phyloP scores from a whole-genome alignment of 768 basidiomycete genomes.

The Dioszegia hungarica region DNA sequence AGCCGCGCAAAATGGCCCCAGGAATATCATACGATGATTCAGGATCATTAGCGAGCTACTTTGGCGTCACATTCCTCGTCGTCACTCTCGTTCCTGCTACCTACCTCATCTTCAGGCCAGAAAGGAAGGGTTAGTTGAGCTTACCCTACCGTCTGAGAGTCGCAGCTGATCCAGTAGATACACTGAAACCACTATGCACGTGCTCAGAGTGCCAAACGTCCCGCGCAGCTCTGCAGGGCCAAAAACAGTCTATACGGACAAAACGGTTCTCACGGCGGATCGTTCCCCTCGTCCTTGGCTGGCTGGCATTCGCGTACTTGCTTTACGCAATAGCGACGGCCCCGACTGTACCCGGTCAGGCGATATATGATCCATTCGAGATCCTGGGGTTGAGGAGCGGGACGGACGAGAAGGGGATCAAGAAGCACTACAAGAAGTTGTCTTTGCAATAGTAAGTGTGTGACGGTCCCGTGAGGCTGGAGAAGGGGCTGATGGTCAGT shows the following conservation, averaged over 20 bases:
- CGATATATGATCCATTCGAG: slow-evolving; percentile 87
- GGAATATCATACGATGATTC: slow-evolving; percentile 51
- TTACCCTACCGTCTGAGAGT: neutral
- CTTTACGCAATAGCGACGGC: slow-evolving; percentile 60
- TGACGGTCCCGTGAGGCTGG: neutral
- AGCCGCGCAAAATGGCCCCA: slow-evolving; percentile 24
- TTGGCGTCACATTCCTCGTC: slow-evolving; percentile 81
- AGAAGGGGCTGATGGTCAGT: slow-evolving; percentile 51
- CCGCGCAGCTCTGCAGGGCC: slow-evolving; percentile 52
- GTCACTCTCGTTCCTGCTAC: slow-evolving; percentile 77
- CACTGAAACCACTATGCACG: slow-evolving; percentile 53
- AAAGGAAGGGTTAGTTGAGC: slow-evolving; percentile 54
- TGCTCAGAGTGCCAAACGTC: slow-evolving; percentile 53
- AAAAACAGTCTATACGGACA: slow-evolving; percentile 50
- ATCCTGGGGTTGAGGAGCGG: slow-evolving; percentile 68
- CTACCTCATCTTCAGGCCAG: slow-evolving; percentile 47
- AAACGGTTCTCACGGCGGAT: slow-evolving; percentile 52
- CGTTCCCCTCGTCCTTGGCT: slow-evolving; percentile 63
- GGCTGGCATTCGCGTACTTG: slow-evolving; percentile 66
- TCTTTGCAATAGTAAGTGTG: slow-evolving; percentile 73
- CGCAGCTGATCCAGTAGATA: slow-evolving; percentile 50
- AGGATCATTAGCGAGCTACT: slow-evolving; percentile 58
- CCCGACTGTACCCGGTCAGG: slow-evolving; percentile 57
- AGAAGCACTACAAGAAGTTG: slow-evolving; percentile 88
- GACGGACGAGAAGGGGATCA: slow-evolving; percentile 80